A percentile compares a stretch with the other conserved stretches of the same genome.
Evolutionary conservation across 306 rosid genomes (phyloP).

Genomic region (Castanea sativa): DNA sequence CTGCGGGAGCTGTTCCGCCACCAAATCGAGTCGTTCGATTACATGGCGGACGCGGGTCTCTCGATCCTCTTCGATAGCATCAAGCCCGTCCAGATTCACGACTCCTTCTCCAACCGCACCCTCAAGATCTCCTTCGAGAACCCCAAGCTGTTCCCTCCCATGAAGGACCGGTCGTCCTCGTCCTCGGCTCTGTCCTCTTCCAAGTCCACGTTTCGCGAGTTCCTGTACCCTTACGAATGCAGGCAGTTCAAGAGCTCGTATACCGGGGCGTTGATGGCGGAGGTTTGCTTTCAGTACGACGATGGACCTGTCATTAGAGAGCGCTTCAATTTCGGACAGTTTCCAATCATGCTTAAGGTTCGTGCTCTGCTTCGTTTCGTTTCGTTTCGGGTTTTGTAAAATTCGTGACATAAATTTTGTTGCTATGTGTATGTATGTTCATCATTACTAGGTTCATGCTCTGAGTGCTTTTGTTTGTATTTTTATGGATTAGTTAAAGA

Average conservation of each 20-base stretch:
- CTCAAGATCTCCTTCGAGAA: slow-evolving; percentile 60
- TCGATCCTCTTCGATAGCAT: slow-evolving; percentile 41
- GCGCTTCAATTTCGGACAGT: slow-evolving; percentile 50
- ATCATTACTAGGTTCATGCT: too few species aligned
- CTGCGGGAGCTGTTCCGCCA: slow-evolving; percentile 64
- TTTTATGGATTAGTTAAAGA: too few species aligned
- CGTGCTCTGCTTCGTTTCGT: slow-evolving; percentile 1
- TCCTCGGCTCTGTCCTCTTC: too few species aligned
- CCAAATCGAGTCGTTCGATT: slow-evolving; percentile 77
- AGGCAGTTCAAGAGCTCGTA: slow-evolving; percentile 78
- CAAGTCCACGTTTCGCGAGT: too few species aligned
- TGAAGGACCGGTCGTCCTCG: slow-evolving; percentile 28
- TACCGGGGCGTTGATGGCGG: slow-evolving; percentile 56
- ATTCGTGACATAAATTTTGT: neutral
- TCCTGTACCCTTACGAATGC: slow-evolving; percentile 61
- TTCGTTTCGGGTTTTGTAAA: neutral
- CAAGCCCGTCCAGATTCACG: slow-evolving; percentile 46
- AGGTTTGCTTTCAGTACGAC: slow-evolving; percentile 58
- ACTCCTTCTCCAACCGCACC: slow-evolving; percentile 37
- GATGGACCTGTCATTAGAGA: slow-evolving; percentile 44
- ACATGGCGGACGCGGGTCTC: slow-evolving; percentile 56
- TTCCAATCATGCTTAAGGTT: slow-evolving; percentile 92
- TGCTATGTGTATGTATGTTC: too few species aligned
- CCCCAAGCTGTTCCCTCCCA: slow-evolving; percentile 48
- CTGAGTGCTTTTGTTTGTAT: too few species aligned